Evolutionary conservation across 2,329 filamentous ascomycete species (phyloP).

Genomic region (Xylaria sp.): DNA sequence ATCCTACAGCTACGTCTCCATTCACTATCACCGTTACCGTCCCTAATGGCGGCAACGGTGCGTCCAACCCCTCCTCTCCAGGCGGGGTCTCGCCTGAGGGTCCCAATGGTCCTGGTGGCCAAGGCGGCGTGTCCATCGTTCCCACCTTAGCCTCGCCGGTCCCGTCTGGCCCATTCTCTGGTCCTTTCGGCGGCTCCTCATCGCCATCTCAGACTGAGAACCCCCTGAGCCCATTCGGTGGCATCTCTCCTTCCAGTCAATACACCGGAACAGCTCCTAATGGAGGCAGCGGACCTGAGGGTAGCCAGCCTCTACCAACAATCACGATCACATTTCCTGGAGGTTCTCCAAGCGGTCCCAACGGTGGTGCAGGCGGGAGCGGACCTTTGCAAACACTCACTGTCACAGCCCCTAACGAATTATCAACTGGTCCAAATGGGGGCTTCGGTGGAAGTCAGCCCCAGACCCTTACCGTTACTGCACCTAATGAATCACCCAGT

Average conservation of each 20-base stretch:
- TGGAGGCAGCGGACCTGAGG: slow-evolving; percentile 36
- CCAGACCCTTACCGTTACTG: slow-evolving; percentile 33
- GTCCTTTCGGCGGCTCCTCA: slow-evolving; percentile 42
- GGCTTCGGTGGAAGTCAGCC: slow-evolving; percentile 13
- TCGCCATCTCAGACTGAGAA: slow-evolving; percentile 23
- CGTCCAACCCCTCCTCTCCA: slow-evolving; percentile 20
- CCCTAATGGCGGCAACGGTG: slow-evolving; percentile 28
- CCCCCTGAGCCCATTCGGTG: slow-evolving; percentile 32
- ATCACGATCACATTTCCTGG: slow-evolving; percentile 46
- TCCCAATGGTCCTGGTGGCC: slow-evolving; percentile 39
- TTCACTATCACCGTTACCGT: slow-evolving; percentile 33
- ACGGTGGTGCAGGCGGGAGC: slow-evolving; percentile 13
- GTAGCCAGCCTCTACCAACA: slow-evolving; percentile 41
- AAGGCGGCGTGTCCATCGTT: slow-evolving; percentile 35
- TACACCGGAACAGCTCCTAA: slow-evolving; percentile 35
- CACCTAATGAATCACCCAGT: slow-evolving; percentile 20
- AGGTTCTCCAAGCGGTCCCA: slow-evolving; percentile 29
- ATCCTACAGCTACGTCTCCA: slow-evolving; percentile 26
- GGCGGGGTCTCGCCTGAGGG: slow-evolving; percentile 32
- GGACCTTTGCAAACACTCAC: slow-evolving; percentile 31
- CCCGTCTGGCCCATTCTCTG: slow-evolving; percentile 40
- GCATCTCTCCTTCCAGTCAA: slow-evolving; percentile 37
- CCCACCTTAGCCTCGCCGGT: slow-evolving; percentile 27
- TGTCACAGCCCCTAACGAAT: slow-evolving; percentile 28
- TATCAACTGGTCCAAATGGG: slow-evolving; percentile 18